Evolutionary conservation across 139 green algal genomes (phyloP), one percentile per base, ranked within the genome.

Genomic region (Volvox africanus): DNA sequence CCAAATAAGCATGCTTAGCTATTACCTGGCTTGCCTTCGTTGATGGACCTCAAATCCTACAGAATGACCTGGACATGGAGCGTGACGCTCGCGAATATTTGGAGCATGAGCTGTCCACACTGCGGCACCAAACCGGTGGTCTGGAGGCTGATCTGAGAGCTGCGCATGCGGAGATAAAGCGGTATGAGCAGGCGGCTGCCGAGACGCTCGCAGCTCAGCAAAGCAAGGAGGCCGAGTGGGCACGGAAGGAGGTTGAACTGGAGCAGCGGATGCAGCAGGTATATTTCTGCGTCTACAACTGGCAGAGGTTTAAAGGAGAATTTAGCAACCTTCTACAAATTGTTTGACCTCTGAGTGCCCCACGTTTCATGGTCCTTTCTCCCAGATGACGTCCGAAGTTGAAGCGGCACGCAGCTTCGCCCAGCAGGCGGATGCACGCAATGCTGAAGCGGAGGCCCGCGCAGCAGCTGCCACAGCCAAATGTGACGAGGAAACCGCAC

Each of bases 11-110:
- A 55, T 9, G 44, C 44, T 9, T n/a, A n/a, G n/a, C 44, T 55
- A 9, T 55, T 55, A 55, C 44, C 44, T 55, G 44, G 9, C 44
- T 14, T 55, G 44, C 44, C 44, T 5, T 55, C 44, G 5, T 55
- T 55, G 44, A 55, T 35, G 14, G 14, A 32, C 71, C 71, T n/a
- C n/a, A n/a, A 36, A 36, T 79, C 6, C n/a, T 19, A 19, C 86
- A 90, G 86, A 76, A 61, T n/a, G 86, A 90, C 13, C 22, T 76
- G 73, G 86, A 90, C 73, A 90, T 90, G 86, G 86, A 90, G 73
- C 86, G 86, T 24, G 86, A 83, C 44, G 86, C 86, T 0, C 86
- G 86, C 22, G 71, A 90, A n/a, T 90, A 84, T 44, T n/a, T 90
- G 71, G 86, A 90, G 86, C 30, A 83, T 50, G 86, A 90, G 73